These are phyloP conservation scores for Trametes punicea DNA, from an alignment of 768 basidiomycete species.

Conservation along the genomic window DNA sequence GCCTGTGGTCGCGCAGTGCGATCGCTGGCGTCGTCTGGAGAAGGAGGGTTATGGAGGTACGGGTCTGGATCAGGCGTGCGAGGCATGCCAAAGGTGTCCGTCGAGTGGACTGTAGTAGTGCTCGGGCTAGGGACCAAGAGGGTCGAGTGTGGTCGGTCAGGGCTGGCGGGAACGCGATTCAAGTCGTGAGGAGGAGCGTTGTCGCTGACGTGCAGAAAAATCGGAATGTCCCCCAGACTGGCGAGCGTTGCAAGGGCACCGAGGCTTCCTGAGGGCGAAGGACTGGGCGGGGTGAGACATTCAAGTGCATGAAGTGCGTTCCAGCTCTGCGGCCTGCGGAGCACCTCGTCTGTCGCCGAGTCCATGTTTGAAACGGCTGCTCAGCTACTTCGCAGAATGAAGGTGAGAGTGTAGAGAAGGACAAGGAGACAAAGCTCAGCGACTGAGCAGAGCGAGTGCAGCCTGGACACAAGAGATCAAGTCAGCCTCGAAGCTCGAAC, in stretches of 20 bases:
- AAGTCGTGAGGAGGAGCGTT: constrained; percentile 1
- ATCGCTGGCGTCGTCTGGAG: constrained; percentile 4
- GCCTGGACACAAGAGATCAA: not conserved
- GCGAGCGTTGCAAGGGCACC: constrained; percentile 19
- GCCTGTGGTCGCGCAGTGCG: not conserved
- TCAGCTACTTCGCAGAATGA: not conserved
- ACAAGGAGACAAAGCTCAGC: not conserved
- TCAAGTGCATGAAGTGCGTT: constrained; percentile 24
- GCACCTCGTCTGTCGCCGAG: not conserved
- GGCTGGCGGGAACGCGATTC: not conserved
- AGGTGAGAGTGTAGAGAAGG: not conserved
- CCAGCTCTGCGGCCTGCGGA: constrained; percentile 22
- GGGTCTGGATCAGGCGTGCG: not conserved
- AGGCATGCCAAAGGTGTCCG: constrained; percentile 23
- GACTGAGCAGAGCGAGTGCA: too few relatives aligned
- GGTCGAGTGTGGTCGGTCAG: not conserved
- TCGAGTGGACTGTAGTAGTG: constrained; percentile 18
- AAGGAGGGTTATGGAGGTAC: not conserved
- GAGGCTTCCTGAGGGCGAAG: constrained; percentile 22
- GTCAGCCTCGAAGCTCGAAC: not conserved
- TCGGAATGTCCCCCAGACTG: constrained; percentile 29
- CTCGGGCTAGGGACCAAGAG: constrained; percentile 18
- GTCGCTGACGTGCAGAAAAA: constrained; percentile 21
- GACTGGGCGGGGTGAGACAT: constrained; percentile 22
- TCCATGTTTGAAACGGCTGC: constrained; percentile 4